phyloP scores from a whole-genome alignment of 2,329 filamentous ascomycete species.

The Neofusicoccum ribis region DNA sequence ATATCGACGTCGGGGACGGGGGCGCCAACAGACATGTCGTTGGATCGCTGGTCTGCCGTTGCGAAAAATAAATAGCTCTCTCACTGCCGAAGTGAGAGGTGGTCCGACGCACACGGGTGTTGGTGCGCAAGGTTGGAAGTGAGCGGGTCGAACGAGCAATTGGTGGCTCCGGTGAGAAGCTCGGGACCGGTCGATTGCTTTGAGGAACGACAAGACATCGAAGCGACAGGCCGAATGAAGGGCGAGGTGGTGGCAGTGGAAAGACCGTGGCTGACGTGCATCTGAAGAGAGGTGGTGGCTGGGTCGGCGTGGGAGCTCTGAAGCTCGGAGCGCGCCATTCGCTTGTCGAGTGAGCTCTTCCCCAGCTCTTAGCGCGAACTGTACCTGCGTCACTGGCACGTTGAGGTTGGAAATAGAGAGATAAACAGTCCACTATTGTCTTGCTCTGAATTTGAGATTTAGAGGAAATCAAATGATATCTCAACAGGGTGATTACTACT shows the following conservation, averaged over 20 bases:
- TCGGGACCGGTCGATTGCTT: neutral
- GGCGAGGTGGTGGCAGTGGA: neutral
- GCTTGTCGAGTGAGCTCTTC: neutral
- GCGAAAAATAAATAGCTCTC: neutral
- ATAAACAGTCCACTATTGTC: neutral
- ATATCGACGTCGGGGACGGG: constrained; percentile 52
- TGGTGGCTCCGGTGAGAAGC: no score
- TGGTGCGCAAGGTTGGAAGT: no score
- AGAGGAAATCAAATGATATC: neutral
- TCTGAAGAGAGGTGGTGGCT: neutral
- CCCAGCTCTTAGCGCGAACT: neutral
- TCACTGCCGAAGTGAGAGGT: no score
- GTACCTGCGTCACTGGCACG: neutral
- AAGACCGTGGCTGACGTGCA: neutral
- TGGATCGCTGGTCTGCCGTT: constrained; percentile 33
- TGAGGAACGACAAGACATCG: neutral
- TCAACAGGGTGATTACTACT: neutral
- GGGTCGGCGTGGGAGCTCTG: neutral
- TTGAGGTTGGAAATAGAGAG: neutral
- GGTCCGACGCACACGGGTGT: no score
- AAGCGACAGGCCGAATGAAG: neutral
- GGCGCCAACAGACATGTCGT: constrained; percentile 31
- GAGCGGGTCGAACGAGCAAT: no score
- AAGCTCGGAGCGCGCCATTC: neutral
- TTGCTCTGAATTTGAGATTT: neutral